Base-by-base conservation (phyloP, 2,329 filamentous ascomycete genomes). In the Aspergillus candidus region DNA sequence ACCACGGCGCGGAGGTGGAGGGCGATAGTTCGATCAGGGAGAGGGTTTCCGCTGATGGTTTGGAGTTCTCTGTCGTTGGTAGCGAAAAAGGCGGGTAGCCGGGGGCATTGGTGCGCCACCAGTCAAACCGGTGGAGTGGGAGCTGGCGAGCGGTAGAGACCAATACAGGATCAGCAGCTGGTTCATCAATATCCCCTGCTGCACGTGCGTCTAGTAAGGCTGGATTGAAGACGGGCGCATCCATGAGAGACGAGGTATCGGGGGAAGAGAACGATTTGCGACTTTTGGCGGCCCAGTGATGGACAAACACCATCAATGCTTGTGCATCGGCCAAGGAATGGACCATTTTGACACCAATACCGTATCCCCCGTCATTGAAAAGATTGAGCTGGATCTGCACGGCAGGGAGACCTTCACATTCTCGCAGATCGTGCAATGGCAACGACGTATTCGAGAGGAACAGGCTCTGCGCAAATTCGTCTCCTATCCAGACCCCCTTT, bases 71-170 rank as follows among this genome's bases (percentile, higher is more conserved):
- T 15, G 29, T 37, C 11, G 7, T 38, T 4, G 49, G 12, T 41
- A 44, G 4, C 37, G 27, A 5, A 30, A 14, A n/a, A 12, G 41
- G 27, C 22, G 42, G 13, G 43, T 35, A 43, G 41, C 52, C 42
- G 45, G 41, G 42, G 41, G 41, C 35, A 22, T 29, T 32, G 34
- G 30, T 32, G 40, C 57, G 59, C 70, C 70, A 77, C 68, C 72
- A 75, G 56, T 75, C 70, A 44, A 66, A 75, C 6, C 73, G 66
- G 49, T 75, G 68, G 42, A 71, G 57, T 1, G 73, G 72, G 4
- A 77, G 52, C 6, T 14, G 29, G 2, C 53, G 50, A 6, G 52
- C 46, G 14, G 63, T 39, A 5, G 56, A 51, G 4, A 59, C 48
- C 3, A 59, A 44, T n/a, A 63, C 53, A 0, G 63, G 52, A 4